Evolutionary conservation across 2,329 filamentous ascomycete genomes (phyloP), one percentile per base, ranked within the genome.

Genomic region (Intubia oerlemansii): DNA sequence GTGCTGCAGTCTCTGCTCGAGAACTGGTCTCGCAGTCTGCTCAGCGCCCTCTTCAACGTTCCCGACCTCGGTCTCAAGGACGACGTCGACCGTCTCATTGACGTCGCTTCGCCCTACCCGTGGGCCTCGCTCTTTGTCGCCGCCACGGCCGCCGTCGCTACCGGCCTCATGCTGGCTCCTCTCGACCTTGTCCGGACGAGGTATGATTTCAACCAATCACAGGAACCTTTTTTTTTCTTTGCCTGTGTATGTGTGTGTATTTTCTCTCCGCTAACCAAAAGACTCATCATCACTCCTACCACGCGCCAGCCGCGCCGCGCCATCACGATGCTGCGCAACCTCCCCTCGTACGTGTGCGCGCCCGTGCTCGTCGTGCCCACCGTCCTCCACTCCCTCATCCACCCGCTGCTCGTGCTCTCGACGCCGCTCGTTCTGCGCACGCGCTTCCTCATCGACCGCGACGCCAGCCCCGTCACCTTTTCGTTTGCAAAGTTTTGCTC

Each of bases 151-250:
- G 66, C 69, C 6, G 66, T 69, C 7, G 66, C 74, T 5, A 81
- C 85, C 0, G 80, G 81, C 5, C 55, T 93, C 8, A 57, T 84
- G 15, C 67, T 98, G 10, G 70, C 84, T 2, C 88, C 88, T 0
- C 59, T 98, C 25, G 88, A 98, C 47, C 68, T 92, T 18, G 72
- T 93, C 25, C 74, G 88, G 39, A 95, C 85, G 28, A n/a, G n/a
- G n/a, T n/a, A n/a, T n/a, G n/a, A n/a, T n/a, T n/a, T n/a, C n/a
- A 21, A 21, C n/a, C n/a, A n/a, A n/a, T n/a, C n/a, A n/a, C n/a
- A 53, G 57, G 59, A 62, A 49, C 28, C 66, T 20, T 44, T 21
- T 14, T n/a, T 10, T 10, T 4, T 24, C 10, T 15, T 17, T 22
- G 52, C 42, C 5, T 21, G 13, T 28, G 39, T 31, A 22, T 16